Evolutionary conservation across 352 stramenopile genomes (phyloP), one percentile per base, ranked within the genome.

Genomic region (Pythium dissotocum): DNA sequence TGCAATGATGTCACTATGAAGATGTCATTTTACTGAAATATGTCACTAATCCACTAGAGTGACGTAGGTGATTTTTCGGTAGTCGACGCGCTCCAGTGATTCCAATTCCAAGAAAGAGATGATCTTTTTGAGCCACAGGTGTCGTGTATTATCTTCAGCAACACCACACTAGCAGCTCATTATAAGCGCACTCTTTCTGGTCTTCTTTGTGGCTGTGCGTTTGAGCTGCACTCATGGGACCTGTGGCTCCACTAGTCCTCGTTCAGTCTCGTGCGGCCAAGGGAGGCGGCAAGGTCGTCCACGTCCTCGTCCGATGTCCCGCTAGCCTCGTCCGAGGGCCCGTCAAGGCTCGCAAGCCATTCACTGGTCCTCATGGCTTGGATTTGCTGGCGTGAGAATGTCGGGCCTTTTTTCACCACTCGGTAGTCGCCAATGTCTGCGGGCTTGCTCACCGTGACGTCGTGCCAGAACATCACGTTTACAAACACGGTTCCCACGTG

Each of bases 401-500:
- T 18, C 8, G 14, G 10, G 10, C 42, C 42, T 9, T 51, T 16
- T 9, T 51, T 51, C 14, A 18, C 10, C 42, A 51, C 42, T 21
- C 42, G 42, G 42, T 51, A 7, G 42, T 51, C 42, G 12, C 24
- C 42, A 26, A 16, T 5, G 38, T 26, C 2, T 18, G 4, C 42
- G 13, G 42, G 42, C 18, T 21, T 36, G 14, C 30, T 24, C 21
- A 67, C 51, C 1, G 32, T 14, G 51, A 69, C 54, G n/a, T 57
- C 52, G 42, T 63, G 62, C 53, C 42, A 62, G 62, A 69, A 69
- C 62, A 63, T 63, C 24, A 69, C 62, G 44, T 69, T 69, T 9
- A 69, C 62, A 38, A 62, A 69, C 16, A 63, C 26, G 4, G 6
- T 2, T 4, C 33, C 54, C 30, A 24, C 32, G 49, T 56, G 9